These are phyloP conservation scores for Pleurotus tuoliensis DNA, from an alignment of 768 basidiomycete species.

Conservation along the genomic window DNA sequence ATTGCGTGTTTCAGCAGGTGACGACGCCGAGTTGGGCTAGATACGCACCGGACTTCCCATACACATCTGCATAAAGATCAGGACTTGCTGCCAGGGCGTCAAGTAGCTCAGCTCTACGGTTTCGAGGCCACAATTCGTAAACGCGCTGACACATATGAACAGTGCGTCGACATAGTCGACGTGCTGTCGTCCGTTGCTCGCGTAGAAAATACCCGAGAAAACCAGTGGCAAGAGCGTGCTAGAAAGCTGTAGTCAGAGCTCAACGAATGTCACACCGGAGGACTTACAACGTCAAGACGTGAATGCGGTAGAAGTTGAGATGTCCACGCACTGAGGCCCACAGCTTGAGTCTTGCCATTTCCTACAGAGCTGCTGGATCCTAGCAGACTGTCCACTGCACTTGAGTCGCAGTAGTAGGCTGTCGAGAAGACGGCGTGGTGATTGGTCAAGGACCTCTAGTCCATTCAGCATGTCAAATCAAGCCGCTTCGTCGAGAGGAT, in stretches of 20 bases:
- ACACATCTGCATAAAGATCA: conserved; percentile 76
- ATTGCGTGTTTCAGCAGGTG: background rate
- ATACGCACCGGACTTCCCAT: conserved; percentile 66
- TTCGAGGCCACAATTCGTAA: conserved; percentile 73
- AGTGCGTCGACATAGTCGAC: conserved; percentile 77
- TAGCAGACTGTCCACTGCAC: conserved; percentile 11
- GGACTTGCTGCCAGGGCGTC: conserved; percentile 64
- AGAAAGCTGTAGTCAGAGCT: conserved; percentile 10
- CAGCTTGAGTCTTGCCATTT: no score
- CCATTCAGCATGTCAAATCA: no score
- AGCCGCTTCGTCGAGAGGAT: background rate
- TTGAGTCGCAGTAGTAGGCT: conserved; percentile 17
- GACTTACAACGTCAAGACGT: conserved; percentile 58
- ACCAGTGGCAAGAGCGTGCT: conserved; percentile 78
- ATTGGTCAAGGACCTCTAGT: no score
- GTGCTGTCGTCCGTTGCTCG: conserved; percentile 67
- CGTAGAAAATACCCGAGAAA: conserved; percentile 77
- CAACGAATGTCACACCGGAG: conserved; percentile 1
- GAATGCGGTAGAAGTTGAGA: conserved; percentile 66
- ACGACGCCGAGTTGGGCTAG: background rate
- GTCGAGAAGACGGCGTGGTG: background rate
- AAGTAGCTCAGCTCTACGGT: conserved; percentile 65
- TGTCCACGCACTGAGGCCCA: conserved; percentile 24
- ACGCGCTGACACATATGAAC: conserved; percentile 72
- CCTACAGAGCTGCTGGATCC: no score